A percentile compares a stretch with the other conserved stretches of the same genome.
Conservation (phyloP, 23 red algal species). For the Gracilaria caudata region DNA sequence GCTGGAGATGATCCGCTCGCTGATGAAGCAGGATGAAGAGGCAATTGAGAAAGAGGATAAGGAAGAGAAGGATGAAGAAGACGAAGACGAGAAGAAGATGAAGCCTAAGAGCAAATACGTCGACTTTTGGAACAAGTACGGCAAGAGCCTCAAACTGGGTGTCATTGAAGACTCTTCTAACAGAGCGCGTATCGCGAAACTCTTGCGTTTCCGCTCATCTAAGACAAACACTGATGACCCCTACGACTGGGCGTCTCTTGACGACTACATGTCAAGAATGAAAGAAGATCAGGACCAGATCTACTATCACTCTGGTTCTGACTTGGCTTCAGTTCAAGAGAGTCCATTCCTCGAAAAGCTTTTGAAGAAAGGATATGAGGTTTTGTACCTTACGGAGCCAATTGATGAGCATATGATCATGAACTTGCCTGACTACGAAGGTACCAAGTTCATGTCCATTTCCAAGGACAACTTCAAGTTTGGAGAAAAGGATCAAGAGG, state of each 20-base stretch:
- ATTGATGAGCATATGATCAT: conserved; percentile 94
- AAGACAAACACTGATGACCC: conserved; percentile 69
- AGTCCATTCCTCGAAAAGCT: conserved; percentile 95
- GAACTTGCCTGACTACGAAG: conserved; percentile 79
- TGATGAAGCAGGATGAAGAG: conserved; percentile 77
- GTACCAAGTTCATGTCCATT: conserved; percentile 83
- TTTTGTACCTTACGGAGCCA: conserved; percentile 85
- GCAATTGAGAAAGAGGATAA: conserved; percentile 37
- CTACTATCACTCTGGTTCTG: conserved; percentile 83
- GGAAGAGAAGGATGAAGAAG: conserved; percentile 33
- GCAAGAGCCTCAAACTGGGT: conserved; percentile 89
- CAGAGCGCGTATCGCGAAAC: conserved; percentile 74
- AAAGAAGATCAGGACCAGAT: conserved; percentile 93
- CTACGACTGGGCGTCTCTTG: conserved; percentile 84
- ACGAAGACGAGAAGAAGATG: conserved; percentile 55
- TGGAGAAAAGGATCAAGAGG: conserved; percentile 81
- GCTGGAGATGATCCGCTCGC: conserved; percentile 75
- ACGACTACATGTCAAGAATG: conserved; percentile 85
- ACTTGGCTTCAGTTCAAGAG: conserved; percentile 49
- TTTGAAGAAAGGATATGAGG: conserved; percentile 82
- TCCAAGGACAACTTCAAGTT: conserved; percentile 89
- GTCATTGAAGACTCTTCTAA: conserved; percentile 83
- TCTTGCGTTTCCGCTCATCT: conserved; percentile 85
- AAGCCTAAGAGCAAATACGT: conserved; percentile 69
- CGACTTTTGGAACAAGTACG: conserved; percentile 89